phyloP scores from a whole-genome alignment of 2,329 filamentous ascomycete genomes.

The Cephalotrichum gorgonifer region DNA sequence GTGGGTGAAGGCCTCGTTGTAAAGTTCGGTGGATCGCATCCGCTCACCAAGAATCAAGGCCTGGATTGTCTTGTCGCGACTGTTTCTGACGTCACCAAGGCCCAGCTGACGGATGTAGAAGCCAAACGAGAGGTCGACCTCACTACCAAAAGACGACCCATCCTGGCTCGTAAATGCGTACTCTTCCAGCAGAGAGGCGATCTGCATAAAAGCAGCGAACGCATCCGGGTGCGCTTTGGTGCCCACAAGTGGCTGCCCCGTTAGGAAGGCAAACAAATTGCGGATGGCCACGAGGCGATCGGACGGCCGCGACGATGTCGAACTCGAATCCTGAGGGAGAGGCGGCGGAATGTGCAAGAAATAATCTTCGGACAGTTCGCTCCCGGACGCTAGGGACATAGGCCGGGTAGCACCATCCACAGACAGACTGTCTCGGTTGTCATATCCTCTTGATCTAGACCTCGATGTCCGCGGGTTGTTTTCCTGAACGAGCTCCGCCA shows the following conservation, averaged over 20 bases:
- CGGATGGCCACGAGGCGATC: constrained; percentile 48
- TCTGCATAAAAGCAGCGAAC: constrained; percentile 43
- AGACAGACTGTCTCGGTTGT: constrained; percentile 34
- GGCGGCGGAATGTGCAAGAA: constrained; percentile 43
- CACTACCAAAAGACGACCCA: constrained; percentile 48
- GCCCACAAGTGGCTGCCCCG: constrained; percentile 50
- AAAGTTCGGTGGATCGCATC: constrained; percentile 72
- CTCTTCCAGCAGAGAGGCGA: constrained; percentile 42
- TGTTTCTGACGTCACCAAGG: constrained; percentile 70
- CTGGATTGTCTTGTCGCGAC: constrained; percentile 81
- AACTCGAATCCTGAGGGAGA: constrained; percentile 19
- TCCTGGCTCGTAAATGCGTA: constrained; percentile 48
- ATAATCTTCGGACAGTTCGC: constrained; percentile 28
- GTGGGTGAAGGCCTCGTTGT: constrained; percentile 87
- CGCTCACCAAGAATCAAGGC: constrained; percentile 80
- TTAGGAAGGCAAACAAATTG: constrained; percentile 58
- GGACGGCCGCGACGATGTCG: constrained; percentile 14
- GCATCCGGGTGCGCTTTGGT: constrained; percentile 40
- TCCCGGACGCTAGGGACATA: constrained; percentile 21
- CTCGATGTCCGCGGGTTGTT: not conserved
- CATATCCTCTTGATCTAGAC: constrained; percentile 27
- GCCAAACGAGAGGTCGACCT: constrained; percentile 55
- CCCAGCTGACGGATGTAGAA: constrained; percentile 68
- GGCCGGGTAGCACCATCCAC: constrained; percentile 37
- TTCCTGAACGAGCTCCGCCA: constrained; percentile 30